Evolutionary conservation across 257 asterid genomes (phyloP), one percentile per base, ranked within the genome.

Genomic region (Verbascum thapsus): DNA sequence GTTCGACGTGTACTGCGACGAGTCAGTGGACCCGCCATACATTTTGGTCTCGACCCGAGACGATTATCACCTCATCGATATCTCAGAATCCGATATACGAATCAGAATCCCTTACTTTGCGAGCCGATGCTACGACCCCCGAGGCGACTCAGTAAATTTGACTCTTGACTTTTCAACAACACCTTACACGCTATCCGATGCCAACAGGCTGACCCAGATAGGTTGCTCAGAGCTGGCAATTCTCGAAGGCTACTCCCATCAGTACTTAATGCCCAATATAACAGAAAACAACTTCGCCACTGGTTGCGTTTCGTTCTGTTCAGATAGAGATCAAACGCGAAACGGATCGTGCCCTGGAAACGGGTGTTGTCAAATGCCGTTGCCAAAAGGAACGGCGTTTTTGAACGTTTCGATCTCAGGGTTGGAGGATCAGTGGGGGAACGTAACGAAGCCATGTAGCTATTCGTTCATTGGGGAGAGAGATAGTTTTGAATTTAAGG

Each of bases 271-370:
- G 0, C 68, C 72, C 1, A 57, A 49, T 19, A 42, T 64, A 10
- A 72, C 66, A 3, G 41, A 4, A 50, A 23, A 45, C 11, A 61
- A 67, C 52, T 67, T 66, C 3, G 73, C 70, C 45, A 39, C 38
- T 15, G 70, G 70, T 35, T 72, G 73, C 15, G 73, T 61, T 17
- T 61, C 77, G 23, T 72, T 52, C 65, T 72, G 73, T 9, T 71
- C 76, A 7, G 70, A 64, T 1, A 73, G 73, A 7, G 66, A 66
- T 47, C 61, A 11, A 11, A 17, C 73, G 13, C 35, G 43, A 49
- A 57, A 51, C 16, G 72, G 69, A 2, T 62, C 74, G n/a, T 74
- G 78, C 70, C 78, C 78, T 9, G 78, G 78, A 13, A 57, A 63
- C 3, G 74, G 71, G 8, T 68, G 78, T 52, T 74, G 78, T 51